Conservation (phyloP, 352 stramenopile genomes). For the Phytophthora ohioensis region DNA sequence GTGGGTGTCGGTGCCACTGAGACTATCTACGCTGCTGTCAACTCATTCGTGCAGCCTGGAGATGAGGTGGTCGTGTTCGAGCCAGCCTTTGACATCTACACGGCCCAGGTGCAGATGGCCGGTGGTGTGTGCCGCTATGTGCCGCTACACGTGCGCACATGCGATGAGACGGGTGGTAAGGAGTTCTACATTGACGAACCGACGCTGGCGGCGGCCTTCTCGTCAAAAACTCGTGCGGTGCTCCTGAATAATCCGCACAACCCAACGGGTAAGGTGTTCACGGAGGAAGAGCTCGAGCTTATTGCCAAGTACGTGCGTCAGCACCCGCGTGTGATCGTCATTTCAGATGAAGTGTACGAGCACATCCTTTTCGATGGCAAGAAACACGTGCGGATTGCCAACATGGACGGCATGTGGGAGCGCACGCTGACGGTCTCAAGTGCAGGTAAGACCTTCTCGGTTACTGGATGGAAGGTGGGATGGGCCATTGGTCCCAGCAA, state of each 20-base stretch:
- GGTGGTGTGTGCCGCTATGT: conserved; percentile 85
- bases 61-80: conserved; percentile 98
- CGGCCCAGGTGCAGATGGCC: conserved; percentile 88
- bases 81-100: conserved; percentile 98
- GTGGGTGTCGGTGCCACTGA: conserved; percentile 95
- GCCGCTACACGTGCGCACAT: conserved; percentile 69
- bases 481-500: conserved; percentile 90
- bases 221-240: conserved; percentile 93
- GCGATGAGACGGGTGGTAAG: conserved; percentile 44
- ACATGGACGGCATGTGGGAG: conserved; percentile 85
- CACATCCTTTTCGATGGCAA: conserved; percentile 93
- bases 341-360: conserved; percentile 99
- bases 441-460: conserved; percentile 93
- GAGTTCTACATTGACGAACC: conserved; percentile 89
- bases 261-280: conserved; percentile 98
- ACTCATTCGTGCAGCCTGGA: conserved; percentile 92
- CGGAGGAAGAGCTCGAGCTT: conserved; percentile 90
- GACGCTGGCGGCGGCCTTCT: conserved; percentile 89
- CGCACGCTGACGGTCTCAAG: conserved; percentile 92
- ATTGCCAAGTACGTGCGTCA: conserved; percentile 91
- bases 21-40: conserved; percentile 94
- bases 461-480: conserved; percentile 94
- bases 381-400: conserved; percentile 75
- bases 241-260: conserved; percentile 99
- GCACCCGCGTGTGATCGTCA: conserved; percentile 92